Evolutionary conservation across 192 early-diverging fungal genomes (phyloP).

Genomic region (Borealophlyctis nickersoniae): DNA sequence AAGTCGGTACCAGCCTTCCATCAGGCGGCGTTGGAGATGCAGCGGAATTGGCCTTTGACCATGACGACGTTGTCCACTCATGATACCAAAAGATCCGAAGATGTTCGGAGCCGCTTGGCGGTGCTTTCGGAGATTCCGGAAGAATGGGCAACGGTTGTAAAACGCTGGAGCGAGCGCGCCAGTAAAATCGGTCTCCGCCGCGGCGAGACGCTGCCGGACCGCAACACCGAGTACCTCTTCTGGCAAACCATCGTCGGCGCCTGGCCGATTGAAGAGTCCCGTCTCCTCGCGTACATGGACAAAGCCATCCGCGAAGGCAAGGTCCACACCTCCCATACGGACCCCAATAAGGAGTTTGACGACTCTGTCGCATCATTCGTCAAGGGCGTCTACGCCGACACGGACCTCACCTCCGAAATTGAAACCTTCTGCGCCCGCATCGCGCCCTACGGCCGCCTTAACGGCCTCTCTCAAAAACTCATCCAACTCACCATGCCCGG

Average conservation of each 20-base stretch:
- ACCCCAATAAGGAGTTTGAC: slow-evolving; percentile 16
- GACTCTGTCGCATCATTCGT: slow-evolving; percentile 5
- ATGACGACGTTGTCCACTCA: slow-evolving; percentile 31
- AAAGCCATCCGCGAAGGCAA: slow-evolving; percentile 24
- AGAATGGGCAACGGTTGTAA: slow-evolving; percentile 20
- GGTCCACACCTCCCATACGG: slow-evolving; percentile 23
- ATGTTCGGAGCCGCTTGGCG: slow-evolving; percentile 25
- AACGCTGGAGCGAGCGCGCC: slow-evolving; percentile 7
- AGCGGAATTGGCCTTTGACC: slow-evolving; percentile 17
- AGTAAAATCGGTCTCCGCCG: slow-evolving; percentile 9
- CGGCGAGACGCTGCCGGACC: slow-evolving; percentile 11
- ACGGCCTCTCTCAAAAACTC: slow-evolving; percentile 22
- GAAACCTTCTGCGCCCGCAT: slow-evolving; percentile 15
- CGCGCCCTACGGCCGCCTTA: slow-evolving; percentile 15
- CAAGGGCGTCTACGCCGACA: slow-evolving; percentile 6
- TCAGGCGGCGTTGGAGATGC: slow-evolving; percentile 9
- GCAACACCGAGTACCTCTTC: slow-evolving; percentile 28
- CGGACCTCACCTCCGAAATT: slow-evolving; percentile 7
- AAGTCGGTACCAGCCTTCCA: slow-evolving; percentile 23
- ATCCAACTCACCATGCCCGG: slow-evolving; percentile 29
- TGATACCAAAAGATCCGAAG: slow-evolving; percentile 29
- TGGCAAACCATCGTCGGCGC: slow-evolving; percentile 28
- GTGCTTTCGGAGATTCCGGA: slow-evolving; percentile 24
- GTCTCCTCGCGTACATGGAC: slow-evolving; percentile 22
- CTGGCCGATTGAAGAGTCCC: slow-evolving; percentile 14